phyloP scores from a whole-genome alignment of 352 stramenopile genomes.

The Pelagophyceae sp. region DNA sequence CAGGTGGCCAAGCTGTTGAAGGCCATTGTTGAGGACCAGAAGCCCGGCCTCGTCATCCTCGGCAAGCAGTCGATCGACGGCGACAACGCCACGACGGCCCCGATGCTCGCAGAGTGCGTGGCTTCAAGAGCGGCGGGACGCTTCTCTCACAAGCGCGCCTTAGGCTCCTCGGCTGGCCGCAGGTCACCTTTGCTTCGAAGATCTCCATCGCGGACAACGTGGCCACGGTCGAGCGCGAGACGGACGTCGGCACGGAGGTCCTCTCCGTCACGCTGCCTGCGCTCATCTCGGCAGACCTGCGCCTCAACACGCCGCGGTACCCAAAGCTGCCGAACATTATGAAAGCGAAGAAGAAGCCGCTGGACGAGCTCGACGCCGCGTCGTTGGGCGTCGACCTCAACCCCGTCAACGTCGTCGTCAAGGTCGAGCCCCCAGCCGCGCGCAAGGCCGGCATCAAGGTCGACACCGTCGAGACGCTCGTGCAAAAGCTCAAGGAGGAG shows the following conservation, averaged over 20 bases:
- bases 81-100: constrained; percentile 38
- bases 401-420: constrained; percentile 48
- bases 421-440: constrained; percentile 79
- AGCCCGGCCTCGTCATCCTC: constrained; percentile 83
- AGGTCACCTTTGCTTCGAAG: constrained; percentile 93
- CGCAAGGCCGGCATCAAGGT: constrained; percentile 90
- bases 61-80: constrained; percentile 91
- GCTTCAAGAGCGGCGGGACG: background rate
- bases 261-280: constrained; percentile 76
- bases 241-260: constrained; percentile 78
- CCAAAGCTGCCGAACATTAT: constrained; percentile 99
- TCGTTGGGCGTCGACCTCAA: constrained; percentile 54
- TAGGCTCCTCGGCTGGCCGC: constrained; percentile 82
- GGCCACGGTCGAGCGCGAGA: constrained; percentile 80
- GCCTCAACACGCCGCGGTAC: constrained; percentile 97
- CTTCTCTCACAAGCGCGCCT: constrained; percentile 41
- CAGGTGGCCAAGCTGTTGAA: constrained; percentile 89
- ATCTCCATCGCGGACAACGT: constrained; percentile 55
- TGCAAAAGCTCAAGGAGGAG: constrained; percentile 94
- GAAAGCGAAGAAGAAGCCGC: constrained; percentile 87
- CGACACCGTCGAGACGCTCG: constrained; percentile 78
- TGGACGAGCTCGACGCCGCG: constrained; percentile 50
- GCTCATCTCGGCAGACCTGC: constrained; percentile 93
- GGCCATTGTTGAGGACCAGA: constrained; percentile 82
- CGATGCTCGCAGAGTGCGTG: constrained; percentile 20